These are phyloP conservation scores for Exobasidium cylindrosporum DNA, from an alignment of 1,284 basidiomycete species.

Conservation along the genomic window DNA sequence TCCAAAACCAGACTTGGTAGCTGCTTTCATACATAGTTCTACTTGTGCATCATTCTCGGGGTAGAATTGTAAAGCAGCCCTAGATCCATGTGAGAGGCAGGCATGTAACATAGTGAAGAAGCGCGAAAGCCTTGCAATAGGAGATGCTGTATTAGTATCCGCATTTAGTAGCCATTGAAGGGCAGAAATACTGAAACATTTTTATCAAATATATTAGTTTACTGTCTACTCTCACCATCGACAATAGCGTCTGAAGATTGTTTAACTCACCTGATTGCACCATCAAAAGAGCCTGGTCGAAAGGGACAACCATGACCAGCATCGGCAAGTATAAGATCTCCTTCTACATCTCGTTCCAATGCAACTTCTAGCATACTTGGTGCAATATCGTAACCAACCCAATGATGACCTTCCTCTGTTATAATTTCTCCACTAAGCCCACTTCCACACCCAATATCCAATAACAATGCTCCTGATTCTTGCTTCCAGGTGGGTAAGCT, in stretches of 20 bases:
- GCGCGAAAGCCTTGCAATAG: conserved; percentile 80
- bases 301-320: conserved; percentile 65
- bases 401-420: conserved; percentile 87
- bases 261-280: conserved; percentile 74
- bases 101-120: conserved; percentile 98
- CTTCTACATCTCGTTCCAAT: conserved; percentile 50
- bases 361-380: conserved; percentile 74
- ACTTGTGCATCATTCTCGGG: conserved; percentile 53
- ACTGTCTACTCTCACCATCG: not conserved
- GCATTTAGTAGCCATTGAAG: conserved; percentile 98
- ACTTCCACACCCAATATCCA: conserved; percentile 98
- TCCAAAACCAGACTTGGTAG: conserved; percentile 91
- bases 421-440: conserved; percentile 96
- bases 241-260: conserved; percentile 62
- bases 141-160: conserved; percentile 86
- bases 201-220: conserved; percentile 2
- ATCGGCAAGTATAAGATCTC: conserved; percentile 56
- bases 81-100: conserved; percentile 81
- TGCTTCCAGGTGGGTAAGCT: conserved; percentile 65
- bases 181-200: conserved; percentile 76
- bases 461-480: conserved; percentile 61
- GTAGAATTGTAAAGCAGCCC: conserved; percentile 71
- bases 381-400: conserved; percentile 92
- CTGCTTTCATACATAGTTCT: conserved; percentile 80
- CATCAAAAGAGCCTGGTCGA: conserved; percentile 93